These are phyloP conservation scores for Polytrichum formosum DNA, from an alignment of 225 moss, liverwort and hornwort species.

Conservation along the genomic window DNA sequence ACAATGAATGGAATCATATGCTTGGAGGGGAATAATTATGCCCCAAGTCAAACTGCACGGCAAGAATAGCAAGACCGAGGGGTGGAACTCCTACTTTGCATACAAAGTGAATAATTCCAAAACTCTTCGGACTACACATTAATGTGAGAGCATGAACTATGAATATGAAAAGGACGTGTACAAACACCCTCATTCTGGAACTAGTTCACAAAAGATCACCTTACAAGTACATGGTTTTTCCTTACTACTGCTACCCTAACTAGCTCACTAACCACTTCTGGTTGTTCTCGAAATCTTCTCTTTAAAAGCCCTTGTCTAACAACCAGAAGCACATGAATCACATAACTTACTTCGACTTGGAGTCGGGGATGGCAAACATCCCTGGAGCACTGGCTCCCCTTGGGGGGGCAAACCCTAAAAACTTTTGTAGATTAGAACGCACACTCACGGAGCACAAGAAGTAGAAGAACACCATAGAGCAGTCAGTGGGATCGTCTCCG, in stretches of 20 bases:
- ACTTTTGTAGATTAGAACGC: slow-evolving; percentile 91
- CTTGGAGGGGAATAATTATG: no score
- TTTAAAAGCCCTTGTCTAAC: no score
- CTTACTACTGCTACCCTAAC: slow-evolving; percentile 9
- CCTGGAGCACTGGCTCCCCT: slow-evolving; percentile 68
- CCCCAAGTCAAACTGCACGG: no score
- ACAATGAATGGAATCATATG: no score
- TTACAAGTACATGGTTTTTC: slow-evolving; percentile 28
- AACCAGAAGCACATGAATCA: no score
- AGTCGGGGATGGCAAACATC: slow-evolving; percentile 76
- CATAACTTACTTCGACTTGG: slow-evolving; percentile 50
- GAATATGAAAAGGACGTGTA: slow-evolving; percentile 4
- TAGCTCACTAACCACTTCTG: not conserved
- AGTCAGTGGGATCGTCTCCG: slow-evolving; percentile 91
- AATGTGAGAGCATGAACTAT: not conserved
- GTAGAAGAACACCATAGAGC: slow-evolving; percentile 96
- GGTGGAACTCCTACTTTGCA: no score
- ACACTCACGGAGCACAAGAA: slow-evolving; percentile 91
- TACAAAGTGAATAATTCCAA: no score
- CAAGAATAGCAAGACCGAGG: no score
- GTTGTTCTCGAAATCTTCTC: no score
- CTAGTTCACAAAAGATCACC: slow-evolving; percentile 8
- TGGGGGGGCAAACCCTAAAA: slow-evolving; percentile 86
- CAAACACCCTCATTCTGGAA: slow-evolving; percentile 16
- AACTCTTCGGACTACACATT: no score